Evolutionary conservation across 331 rosid species (phyloP).

Genomic region (Cucumis variabilis): DNA sequence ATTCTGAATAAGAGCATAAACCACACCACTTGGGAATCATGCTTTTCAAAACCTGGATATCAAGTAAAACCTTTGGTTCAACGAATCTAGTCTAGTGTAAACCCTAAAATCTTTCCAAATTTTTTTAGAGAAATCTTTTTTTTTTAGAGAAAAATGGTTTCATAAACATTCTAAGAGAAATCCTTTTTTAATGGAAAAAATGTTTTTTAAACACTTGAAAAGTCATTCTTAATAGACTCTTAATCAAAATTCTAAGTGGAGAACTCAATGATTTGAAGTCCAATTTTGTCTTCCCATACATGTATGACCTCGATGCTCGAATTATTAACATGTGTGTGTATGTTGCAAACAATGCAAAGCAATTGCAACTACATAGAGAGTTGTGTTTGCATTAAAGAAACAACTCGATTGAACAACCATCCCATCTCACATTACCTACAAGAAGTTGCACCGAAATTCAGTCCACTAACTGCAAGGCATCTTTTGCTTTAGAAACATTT

Average conservation of each 20-base stretch:
- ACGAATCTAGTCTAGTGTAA: too few species aligned
- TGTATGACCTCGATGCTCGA: not conserved
- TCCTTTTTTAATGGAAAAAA: not conserved
- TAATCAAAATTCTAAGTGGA: not conserved
- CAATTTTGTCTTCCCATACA: not conserved
- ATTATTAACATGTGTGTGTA: not conserved
- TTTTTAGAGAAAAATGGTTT: too few species aligned
- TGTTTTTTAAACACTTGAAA: not conserved
- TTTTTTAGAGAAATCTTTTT: not conserved
- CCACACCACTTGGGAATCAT: not conserved
- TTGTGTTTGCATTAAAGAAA: slow-evolving; percentile 7
- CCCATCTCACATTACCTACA: slow-evolving; percentile 88
- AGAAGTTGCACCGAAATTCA: not conserved
- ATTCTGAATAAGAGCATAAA: not conserved
- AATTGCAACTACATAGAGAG: not conserved
- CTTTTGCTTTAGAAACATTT: not conserved
- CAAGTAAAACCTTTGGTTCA: not conserved
- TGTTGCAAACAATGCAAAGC: not conserved
- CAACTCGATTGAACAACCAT: slow-evolving; percentile 70
- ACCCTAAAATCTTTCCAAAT: not conserved
- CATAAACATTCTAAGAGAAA: too few species aligned
- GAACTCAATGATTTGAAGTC: not conserved
- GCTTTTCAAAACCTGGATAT: not conserved
- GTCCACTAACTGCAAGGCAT: not conserved
- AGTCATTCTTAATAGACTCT: not conserved